Percentiles rank a stretch among this genome's conserved stretches.
Conservation (phyloP, 805 yeast genomes). For the Wickerhamomyces alni region DNA sequence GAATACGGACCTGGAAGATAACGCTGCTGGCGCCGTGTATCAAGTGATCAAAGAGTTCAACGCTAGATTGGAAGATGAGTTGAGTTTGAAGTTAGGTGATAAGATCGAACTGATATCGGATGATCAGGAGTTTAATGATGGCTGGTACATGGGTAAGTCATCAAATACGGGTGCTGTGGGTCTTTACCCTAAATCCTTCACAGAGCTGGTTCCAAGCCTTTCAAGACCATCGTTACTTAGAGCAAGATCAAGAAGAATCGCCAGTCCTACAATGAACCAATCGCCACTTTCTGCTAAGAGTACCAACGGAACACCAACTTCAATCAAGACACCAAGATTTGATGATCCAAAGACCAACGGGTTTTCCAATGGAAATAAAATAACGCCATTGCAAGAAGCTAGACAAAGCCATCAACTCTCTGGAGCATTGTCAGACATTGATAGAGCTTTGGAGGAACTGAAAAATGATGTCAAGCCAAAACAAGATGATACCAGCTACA, state of each 20-base stretch:
- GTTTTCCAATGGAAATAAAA: too few species aligned
- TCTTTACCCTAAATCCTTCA: conserved; percentile 84
- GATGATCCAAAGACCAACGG: conserved; percentile 10
- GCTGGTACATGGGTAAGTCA: conserved; percentile 94
- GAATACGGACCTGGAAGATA: conserved; percentile 10
- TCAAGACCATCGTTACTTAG: conserved; percentile 40
- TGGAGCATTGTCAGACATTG: conserved; percentile 63
- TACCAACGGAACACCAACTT: conserved; percentile 8
- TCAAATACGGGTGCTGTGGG: conserved; percentile 71
- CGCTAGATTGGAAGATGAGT: conserved; percentile 86
- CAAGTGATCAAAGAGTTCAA: conserved; percentile 81
- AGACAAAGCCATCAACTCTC: conserved; percentile 29
- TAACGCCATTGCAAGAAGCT: conserved; percentile 26
- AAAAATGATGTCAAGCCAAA: conserved; percentile 27
- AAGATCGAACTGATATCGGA: conserved; percentile 84
- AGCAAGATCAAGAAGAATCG: conserved; percentile 53
- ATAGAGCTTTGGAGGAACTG: conserved; percentile 63
- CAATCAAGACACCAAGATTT: conserved; percentile 8
- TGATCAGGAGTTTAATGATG: conserved; percentile 90
- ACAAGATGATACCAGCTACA: conserved; percentile 5
- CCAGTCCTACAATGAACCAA: conserved; percentile 23
- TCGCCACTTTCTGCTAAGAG: conserved; percentile 14
- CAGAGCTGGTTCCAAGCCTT: conserved; percentile 42
- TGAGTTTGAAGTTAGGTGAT: conserved; percentile 76
- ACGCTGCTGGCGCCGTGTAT: conserved; percentile 27